Base-by-base conservation (phyloP, 1,139 yeast species). In the Ogataea hybrid region DNA sequence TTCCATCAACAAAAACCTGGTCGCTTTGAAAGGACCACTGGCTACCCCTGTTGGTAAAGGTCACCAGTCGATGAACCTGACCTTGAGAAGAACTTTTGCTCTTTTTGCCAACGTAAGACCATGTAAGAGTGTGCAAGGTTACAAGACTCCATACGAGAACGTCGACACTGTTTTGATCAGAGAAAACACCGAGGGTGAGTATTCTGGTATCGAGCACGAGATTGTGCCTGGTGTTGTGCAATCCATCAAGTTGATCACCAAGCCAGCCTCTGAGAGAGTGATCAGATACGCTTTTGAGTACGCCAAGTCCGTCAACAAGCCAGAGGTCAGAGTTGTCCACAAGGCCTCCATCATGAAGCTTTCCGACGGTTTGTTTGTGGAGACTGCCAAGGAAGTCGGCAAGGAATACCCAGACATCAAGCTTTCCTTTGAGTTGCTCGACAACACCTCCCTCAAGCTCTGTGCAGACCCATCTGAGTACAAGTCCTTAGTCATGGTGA, bases 11-110 rank as follows among this genome's bases (percentile, higher is more conserved):
- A 84, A 78, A 71, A 87, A 90, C 75, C 77, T 84, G 70, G 92
- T 92, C 52, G 98, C 97, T 46, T 79, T 92, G 65, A 92, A 92
- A 74, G 98, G 98, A 53, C 97, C 97, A 27, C 75, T 92, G 62
- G 97, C 97, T 46, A 92, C 98, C 34, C 98, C 97, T 48, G 90
- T 90, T 53, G 98, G 97, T 62, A 92, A 90, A 74, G 98, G 97
- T 62, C 97, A 92, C 75, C 89, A 90, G 63, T 90, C 97, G 35
- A 82, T 92, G 79, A 92, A 92, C 77, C 77, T 92, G 77, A 92
- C 98, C 32, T 77, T 92, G 67, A 88, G 98, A 78, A 88, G 96
- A 76, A 87, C 97, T 40, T 92, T 92, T 75, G 83, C 84, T 71
- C 77, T 92, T 61, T 92, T 89, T 58, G 98, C 98, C 63, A 92